phyloP scores from a whole-genome alignment of 2,329 filamentous ascomycete species.

The Polytolypa hystricis region DNA sequence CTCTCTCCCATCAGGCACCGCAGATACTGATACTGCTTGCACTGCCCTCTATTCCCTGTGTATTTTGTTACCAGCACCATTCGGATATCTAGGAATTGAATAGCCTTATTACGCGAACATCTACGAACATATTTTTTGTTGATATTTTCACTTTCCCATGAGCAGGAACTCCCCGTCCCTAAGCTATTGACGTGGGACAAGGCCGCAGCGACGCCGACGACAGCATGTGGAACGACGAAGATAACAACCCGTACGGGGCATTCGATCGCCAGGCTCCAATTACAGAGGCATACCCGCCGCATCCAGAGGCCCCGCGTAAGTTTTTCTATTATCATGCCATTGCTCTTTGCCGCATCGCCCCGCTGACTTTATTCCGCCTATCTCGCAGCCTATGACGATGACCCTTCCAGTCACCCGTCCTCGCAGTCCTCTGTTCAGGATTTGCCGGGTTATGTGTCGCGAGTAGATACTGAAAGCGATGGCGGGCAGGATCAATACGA shows the following conservation, averaged over 20 bases:
- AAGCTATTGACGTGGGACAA: too few species aligned
- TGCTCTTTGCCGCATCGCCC: not conserved
- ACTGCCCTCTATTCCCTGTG: too few species aligned
- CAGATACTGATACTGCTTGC: too few species aligned
- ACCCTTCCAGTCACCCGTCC: conserved; percentile 53
- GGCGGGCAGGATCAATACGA: conserved; percentile 41
- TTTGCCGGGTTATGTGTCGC: conserved; percentile 46
- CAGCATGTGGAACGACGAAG: conserved; percentile 97
- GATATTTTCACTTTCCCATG: too few species aligned
- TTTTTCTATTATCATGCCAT: conserved; percentile 11
- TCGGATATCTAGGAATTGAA: too few species aligned
- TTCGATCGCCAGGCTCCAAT: conserved; percentile 77
- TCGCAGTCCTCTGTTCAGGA: conserved; percentile 60
- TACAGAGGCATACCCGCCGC: conserved; percentile 55
- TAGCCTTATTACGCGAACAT: too few species aligned
- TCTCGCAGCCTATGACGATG: conserved; percentile 34
- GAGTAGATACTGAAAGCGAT: conserved; percentile 45
- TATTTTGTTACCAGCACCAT: too few species aligned
- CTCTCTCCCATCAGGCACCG: too few species aligned
- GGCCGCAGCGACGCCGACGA: conserved; percentile 2
- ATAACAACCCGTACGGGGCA: conserved; percentile 95
- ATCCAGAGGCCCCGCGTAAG: conserved; percentile 41
- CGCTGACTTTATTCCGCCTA: conserved; percentile 1
- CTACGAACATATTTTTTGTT: too few species aligned
- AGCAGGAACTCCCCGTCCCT: too few species aligned